Conservation (phyloP, 148 eudicot species). For the Bassia scoparia region DNA sequence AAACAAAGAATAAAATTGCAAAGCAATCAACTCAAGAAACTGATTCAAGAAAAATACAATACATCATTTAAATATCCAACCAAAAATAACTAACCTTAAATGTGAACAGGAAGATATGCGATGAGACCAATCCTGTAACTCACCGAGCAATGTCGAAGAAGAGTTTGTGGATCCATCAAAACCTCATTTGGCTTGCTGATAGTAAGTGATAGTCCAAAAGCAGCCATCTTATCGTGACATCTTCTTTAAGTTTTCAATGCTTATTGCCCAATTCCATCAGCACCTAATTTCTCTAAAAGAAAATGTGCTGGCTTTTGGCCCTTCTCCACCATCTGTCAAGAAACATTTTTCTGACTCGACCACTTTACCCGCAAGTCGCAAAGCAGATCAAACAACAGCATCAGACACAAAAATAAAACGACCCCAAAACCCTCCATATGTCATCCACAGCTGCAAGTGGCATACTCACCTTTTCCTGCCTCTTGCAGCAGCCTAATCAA, state of each 20-base stretch:
- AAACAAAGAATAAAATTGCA: too few relatives aligned
- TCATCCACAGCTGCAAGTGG: conserved; percentile 90
- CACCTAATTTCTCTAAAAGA: conserved; percentile 81
- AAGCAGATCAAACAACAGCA: too few relatives aligned
- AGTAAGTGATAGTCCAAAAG: conserved; percentile 40
- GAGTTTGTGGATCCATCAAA: conserved; percentile 29
- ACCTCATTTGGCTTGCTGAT: conserved; percentile 29
- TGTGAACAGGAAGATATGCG: too few relatives aligned
- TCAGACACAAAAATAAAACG: too few relatives aligned
- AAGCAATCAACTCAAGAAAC: too few relatives aligned
- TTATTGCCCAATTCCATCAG: conserved; percentile 83
- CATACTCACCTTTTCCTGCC: conserved; percentile 78
- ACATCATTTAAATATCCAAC: too few relatives aligned
- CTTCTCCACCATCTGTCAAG: conserved; percentile 80
- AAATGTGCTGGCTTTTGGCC: conserved; percentile 75
- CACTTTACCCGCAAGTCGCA: too few relatives aligned
- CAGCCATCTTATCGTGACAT: conserved; percentile 59
- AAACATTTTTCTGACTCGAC: too few relatives aligned
- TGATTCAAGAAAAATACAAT: too few relatives aligned
- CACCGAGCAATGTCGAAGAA: conserved; percentile 23
- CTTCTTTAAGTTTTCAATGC: conserved; percentile 44
- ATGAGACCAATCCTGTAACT: conserved; percentile 17
- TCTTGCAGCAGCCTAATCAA: conserved; percentile 58
- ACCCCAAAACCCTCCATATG: too few relatives aligned
- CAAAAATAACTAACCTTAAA: too few relatives aligned